Percentiles rank a stretch among this genome's conserved stretches.
phyloP scores from a whole-genome alignment of 192 early-diverging fungal genomes.

The Coemansia sp. region DNA sequence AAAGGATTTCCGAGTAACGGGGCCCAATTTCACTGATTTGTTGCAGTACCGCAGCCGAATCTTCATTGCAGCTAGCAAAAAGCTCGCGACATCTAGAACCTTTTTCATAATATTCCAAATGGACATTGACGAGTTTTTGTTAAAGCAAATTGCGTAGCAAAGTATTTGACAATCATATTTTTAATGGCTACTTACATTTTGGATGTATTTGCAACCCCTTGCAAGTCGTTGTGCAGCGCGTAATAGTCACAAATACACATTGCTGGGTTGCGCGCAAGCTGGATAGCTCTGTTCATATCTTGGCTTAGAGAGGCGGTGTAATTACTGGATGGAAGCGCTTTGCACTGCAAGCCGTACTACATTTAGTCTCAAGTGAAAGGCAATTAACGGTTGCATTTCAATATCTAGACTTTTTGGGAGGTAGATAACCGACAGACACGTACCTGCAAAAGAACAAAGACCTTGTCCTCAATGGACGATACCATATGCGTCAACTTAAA shows the following conservation, averaged over 20 bases:
- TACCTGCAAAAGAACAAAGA: slow-evolving; percentile 39
- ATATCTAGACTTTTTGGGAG: neutral
- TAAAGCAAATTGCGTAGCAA: too few species aligned
- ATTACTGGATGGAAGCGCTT: slow-evolving; percentile 23
- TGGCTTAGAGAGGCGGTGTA: slow-evolving; percentile 22
- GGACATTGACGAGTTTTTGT: too few species aligned
- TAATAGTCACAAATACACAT: slow-evolving; percentile 37
- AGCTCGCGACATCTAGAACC: slow-evolving; percentile 43
- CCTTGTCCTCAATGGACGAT: slow-evolving; percentile 25
- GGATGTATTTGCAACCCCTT: slow-evolving; percentile 15
- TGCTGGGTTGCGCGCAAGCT: slow-evolving; percentile 20
- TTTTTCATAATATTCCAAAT: neutral
- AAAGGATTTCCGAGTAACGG: slow-evolving; percentile 51
- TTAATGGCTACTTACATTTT: slow-evolving; percentile 37
- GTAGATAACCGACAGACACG: neutral
- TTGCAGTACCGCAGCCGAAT: slow-evolving; percentile 51
- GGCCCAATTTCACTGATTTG: slow-evolving; percentile 67
- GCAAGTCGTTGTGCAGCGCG: slow-evolving; percentile 1
- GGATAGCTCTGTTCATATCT: slow-evolving; percentile 31
- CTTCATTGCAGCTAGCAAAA: slow-evolving; percentile 52
- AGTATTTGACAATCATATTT: too few species aligned
- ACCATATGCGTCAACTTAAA: slow-evolving; percentile 15
- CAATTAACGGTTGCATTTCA: too few species aligned
- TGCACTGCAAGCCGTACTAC: slow-evolving; percentile 36
- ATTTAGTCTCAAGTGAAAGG: neutral